Evolutionary conservation across 208 protist species (phyloP).

Genomic region (Acanthamoeba sp.): DNA sequence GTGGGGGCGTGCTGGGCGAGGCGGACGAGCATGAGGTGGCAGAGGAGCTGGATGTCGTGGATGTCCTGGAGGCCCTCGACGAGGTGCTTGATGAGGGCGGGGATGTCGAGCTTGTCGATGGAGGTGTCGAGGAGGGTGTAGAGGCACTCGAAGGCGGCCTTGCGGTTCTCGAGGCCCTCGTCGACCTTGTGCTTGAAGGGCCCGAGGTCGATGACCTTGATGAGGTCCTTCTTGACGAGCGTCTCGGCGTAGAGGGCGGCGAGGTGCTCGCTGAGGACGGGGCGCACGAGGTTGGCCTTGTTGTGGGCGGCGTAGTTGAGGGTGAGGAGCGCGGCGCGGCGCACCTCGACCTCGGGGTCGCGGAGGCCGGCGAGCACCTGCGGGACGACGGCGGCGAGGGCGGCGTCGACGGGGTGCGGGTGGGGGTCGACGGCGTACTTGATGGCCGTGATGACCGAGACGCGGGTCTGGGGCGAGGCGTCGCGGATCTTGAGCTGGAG

Average conservation of each 20-base stretch:
- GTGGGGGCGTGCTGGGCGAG: slow-evolving; percentile 63
- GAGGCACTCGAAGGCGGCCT: slow-evolving; percentile 95
- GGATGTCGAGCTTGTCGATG: slow-evolving; percentile 86
- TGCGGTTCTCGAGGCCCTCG: slow-evolving; percentile 95
- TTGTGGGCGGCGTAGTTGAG: slow-evolving; percentile 91
- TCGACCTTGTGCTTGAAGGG: slow-evolving; percentile 95
- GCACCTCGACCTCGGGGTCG: slow-evolving; percentile 81
- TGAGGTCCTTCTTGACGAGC: slow-evolving; percentile 88
- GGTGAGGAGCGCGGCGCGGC: slow-evolving; percentile 86
- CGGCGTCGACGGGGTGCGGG: slow-evolving; percentile 57
- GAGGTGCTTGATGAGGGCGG: slow-evolving; percentile 86
- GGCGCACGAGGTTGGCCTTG: slow-evolving; percentile 87
- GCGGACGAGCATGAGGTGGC: slow-evolving; percentile 86
- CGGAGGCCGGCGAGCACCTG: slow-evolving; percentile 81
- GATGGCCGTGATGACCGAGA: slow-evolving; percentile 87
- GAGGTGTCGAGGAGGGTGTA: slow-evolving; percentile 88
- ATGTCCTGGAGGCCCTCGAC: slow-evolving; percentile 86
- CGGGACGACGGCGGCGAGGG: slow-evolving; percentile 57
- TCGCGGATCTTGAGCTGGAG: slow-evolving; percentile 76
- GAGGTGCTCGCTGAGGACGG: slow-evolving; percentile 80
- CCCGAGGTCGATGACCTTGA: slow-evolving; percentile 92
- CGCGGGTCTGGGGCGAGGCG: slow-evolving; percentile 30
- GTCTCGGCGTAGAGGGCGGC: slow-evolving; percentile 87
- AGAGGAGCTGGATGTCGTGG: slow-evolving; percentile 89
- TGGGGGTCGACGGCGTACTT: slow-evolving; percentile 88